Percentiles rank a stretch among this genome's conserved stretches.
Conservation (phyloP, 1,284 basidiomycete genomes). For the Limonomyces culmigenus region DNA sequence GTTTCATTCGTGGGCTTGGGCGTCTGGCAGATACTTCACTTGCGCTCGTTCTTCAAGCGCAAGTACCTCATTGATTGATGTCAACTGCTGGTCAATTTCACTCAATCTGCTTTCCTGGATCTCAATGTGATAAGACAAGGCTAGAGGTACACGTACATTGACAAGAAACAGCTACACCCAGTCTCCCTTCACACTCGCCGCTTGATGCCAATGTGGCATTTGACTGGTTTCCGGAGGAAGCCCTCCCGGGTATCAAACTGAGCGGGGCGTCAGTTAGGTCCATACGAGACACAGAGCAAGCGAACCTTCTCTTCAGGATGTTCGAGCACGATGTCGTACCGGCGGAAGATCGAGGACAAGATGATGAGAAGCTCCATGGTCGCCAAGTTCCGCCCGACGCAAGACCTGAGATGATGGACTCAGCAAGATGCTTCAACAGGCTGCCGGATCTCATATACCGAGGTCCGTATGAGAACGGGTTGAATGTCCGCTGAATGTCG, state of each 20-base stretch:
- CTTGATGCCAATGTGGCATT: constrained; percentile 50
- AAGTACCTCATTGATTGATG: constrained; percentile 88
- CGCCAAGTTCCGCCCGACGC: constrained; percentile 63
- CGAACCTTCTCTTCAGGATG: constrained; percentile 37
- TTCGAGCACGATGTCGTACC: constrained; percentile 55
- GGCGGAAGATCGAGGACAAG: constrained; percentile 50
- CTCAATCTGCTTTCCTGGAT: background rate
- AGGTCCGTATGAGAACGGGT: constrained; percentile 54
- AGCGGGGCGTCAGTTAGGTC: constrained; percentile 3
- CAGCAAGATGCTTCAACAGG: constrained; percentile 25
- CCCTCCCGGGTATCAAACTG: constrained; percentile 60
- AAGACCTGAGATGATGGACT: constrained; percentile 47
- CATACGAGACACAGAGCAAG: constrained; percentile 7
- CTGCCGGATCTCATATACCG: too few species aligned
- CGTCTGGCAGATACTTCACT: constrained; percentile 87
- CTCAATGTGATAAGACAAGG: background rate
- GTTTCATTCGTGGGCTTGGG: constrained; percentile 71
- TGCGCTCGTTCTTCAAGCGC: constrained; percentile 89
- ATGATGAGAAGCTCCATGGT: constrained; percentile 62
- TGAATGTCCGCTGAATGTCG: constrained; percentile 52
- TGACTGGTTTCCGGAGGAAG: constrained; percentile 61
- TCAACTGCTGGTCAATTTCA: background rate
- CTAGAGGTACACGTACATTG: background rate
- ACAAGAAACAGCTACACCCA: background rate
- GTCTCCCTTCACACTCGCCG: constrained; percentile 15